phyloP scores from a whole-genome alignment of 2,329 filamentous ascomycete species.

The Aspergillus intermedius region DNA sequence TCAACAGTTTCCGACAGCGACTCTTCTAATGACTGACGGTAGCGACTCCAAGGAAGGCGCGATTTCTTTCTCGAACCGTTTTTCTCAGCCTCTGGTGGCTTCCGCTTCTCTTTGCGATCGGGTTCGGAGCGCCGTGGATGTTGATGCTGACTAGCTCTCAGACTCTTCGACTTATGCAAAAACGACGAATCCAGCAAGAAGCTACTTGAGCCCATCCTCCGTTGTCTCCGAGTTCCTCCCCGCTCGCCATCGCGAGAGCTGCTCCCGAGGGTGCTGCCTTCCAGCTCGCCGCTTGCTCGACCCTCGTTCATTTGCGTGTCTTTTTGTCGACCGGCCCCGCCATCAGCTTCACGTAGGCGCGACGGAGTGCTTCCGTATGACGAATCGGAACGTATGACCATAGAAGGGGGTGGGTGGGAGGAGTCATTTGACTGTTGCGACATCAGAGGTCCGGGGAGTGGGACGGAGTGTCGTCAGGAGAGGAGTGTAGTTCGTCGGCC shows the following conservation, averaged over 20 bases:
- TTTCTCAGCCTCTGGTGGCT: slow-evolving; percentile 28
- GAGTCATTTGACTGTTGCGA: slow-evolving; percentile 15
- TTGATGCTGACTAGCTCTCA: slow-evolving; percentile 18
- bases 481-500: slow-evolving; percentile 12
- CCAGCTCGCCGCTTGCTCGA: slow-evolving; percentile 26
- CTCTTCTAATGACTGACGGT: slow-evolving; percentile 25
- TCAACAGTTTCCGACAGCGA: slow-evolving; percentile 18
- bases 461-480: slow-evolving; percentile 15
- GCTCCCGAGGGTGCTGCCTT: slow-evolving; percentile 31
- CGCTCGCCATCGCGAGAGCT: slow-evolving; percentile 30
- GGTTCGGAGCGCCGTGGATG: slow-evolving; percentile 18
- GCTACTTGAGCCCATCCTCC: slow-evolving; percentile 31
- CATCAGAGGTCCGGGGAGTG: slow-evolving; percentile 13
- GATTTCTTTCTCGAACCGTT: slow-evolving; percentile 24
- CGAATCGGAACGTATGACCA: slow-evolving; percentile 4
- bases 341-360: slow-evolving; percentile 10
- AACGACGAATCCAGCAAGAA: slow-evolving; percentile 42
- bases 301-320: slow-evolving; percentile 21
- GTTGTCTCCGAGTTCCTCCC: slow-evolving; percentile 16
- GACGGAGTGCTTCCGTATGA: not conserved
- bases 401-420: slow-evolving; percentile 9
- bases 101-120: slow-evolving; percentile 36
- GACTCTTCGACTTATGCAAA: slow-evolving; percentile 21
- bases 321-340: slow-evolving; percentile 11
- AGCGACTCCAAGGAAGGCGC: slow-evolving; percentile 28